Conservation (phyloP, 306 rosid genomes). For the Glycine latifolia region DNA sequence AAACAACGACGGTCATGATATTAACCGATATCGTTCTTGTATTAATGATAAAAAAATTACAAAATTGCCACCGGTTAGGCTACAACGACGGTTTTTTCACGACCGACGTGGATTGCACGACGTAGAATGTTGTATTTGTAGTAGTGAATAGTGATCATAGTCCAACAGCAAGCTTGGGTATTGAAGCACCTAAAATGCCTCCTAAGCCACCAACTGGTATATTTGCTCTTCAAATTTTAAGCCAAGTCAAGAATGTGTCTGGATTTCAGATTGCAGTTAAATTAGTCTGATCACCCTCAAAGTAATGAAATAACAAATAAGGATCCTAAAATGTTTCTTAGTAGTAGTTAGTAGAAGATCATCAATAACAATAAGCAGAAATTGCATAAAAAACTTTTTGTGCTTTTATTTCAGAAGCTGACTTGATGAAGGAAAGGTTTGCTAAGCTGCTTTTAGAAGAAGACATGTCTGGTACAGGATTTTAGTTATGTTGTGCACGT, state of each 20-base stretch:
- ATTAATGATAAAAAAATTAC: too few relatives aligned
- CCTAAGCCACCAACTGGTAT: slow-evolving; percentile 59
- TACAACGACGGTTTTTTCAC: too few relatives aligned
- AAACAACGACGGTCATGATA: too few relatives aligned
- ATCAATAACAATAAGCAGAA: not conserved
- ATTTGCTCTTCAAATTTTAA: slow-evolving; percentile 1
- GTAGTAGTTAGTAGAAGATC: not conserved
- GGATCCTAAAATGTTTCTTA: not conserved
- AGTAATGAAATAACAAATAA: not conserved
- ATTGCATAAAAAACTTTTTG: not conserved
- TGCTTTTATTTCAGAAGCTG: slow-evolving; percentile 63
- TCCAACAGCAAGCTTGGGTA: slow-evolving; percentile 42
- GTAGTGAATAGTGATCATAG: slow-evolving; percentile 24
- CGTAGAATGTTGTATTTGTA: too few relatives aligned
- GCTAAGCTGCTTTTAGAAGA: slow-evolving; percentile 92
- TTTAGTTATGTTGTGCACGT: too few relatives aligned
- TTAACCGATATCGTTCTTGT: too few relatives aligned
- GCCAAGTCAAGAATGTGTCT: not conserved
- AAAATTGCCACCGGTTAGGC: too few relatives aligned
- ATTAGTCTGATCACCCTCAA: slow-evolving; percentile 29
- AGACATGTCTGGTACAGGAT: slow-evolving; percentile 99
- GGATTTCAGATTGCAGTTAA: slow-evolving; percentile 10
- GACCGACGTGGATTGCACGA: too few relatives aligned
- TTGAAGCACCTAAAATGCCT: slow-evolving; percentile 40
- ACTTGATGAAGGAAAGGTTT: slow-evolving; percentile 83